Evolutionary conservation across 805 yeast genomes (phyloP).

Genomic region (Dipodascopsis uninucleata): DNA sequence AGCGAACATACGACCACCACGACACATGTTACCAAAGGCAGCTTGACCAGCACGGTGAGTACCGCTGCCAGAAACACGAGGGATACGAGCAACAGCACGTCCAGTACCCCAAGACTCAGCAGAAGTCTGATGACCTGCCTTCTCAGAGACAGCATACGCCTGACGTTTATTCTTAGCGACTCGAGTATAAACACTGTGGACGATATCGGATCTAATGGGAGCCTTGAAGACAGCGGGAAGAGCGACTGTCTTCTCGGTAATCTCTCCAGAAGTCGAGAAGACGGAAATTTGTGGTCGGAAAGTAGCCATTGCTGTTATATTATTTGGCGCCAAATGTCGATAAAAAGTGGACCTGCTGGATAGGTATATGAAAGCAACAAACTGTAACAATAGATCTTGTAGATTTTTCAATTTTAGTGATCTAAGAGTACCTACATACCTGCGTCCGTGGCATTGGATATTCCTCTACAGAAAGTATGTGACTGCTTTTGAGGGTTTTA

Average conservation of each 20-base stretch:
- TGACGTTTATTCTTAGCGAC: constrained; percentile 99
- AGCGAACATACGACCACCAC: constrained; percentile 99
- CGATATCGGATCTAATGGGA: constrained; percentile 99
- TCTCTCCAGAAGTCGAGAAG: constrained; percentile 81
- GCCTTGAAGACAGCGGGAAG: constrained; percentile 99
- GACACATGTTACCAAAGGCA: constrained; percentile 99
- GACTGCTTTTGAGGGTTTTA: constrained; percentile 10
- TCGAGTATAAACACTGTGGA: constrained; percentile 97
- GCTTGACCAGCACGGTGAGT: constrained; percentile 99
- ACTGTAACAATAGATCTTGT: no score
- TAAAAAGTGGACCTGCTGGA: no score
- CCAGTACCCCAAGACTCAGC: constrained; percentile 99
- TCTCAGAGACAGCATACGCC: constrained; percentile 98
- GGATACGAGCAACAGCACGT: constrained; percentile 99
- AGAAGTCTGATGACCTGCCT: constrained; percentile 99
- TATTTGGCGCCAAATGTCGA: no score
- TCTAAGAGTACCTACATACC: no score
- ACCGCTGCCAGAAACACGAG: constrained; percentile 99
- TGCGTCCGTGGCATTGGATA: no score
- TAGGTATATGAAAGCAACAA: no score
- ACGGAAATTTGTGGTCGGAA: constrained; percentile 63
- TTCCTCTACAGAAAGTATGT: constrained; percentile 1
- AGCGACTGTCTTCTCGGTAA: constrained; percentile 77
- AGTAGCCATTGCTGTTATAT: constrained; percentile 16
- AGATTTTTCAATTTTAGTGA: no score